These are phyloP conservation scores for Sphaerosporella brunnea DNA, from an alignment of 495 filamentous ascomycete species.

Conservation along the genomic window DNA sequence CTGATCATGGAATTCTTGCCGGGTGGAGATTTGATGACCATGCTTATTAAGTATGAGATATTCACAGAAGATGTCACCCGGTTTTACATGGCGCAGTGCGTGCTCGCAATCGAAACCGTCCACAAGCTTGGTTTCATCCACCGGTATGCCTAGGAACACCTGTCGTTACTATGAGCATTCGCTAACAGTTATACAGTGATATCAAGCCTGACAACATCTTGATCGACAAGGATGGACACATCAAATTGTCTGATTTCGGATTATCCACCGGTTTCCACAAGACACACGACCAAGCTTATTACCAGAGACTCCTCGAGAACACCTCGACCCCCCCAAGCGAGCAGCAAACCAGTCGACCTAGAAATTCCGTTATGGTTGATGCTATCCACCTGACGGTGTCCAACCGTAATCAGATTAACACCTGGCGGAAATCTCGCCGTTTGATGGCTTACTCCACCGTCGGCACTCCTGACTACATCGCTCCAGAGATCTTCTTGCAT, in stretches of 20 bases:
- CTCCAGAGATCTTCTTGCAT: slow-evolving; percentile 92
- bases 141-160: slow-evolving; percentile 82
- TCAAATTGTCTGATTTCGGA: slow-evolving; percentile 97
- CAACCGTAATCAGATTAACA: slow-evolving; percentile 91
- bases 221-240: slow-evolving; percentile 82
- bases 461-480: slow-evolving; percentile 96
- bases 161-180: slow-evolving; percentile 5
- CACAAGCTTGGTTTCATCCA: slow-evolving; percentile 98
- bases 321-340: slow-evolving; percentile 42
- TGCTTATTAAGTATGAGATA: slow-evolving; percentile 99
- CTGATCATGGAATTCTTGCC: slow-evolving; percentile 99
- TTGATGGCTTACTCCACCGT: slow-evolving; percentile 97
- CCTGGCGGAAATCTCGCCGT: slow-evolving; percentile 88
- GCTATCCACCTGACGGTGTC: slow-evolving; percentile 97
- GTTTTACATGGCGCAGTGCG: slow-evolving; percentile 98
- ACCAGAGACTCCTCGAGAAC: slow-evolving; percentile 79
- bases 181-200: slow-evolving; percentile 41
- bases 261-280: slow-evolving; percentile 96
- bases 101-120: slow-evolving; percentile 91
- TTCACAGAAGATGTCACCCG: slow-evolving; percentile 97
- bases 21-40: slow-evolving; percentile 97
- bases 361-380: slow-evolving; percentile 85
- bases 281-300: slow-evolving; percentile 94
- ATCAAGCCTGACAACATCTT: slow-evolving; percentile 99
- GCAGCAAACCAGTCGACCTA: slow-evolving; percentile 41